Evolutionary conservation across 805 yeast genomes (phyloP).

Genomic region (Teunomyces aglyptinius): DNA sequence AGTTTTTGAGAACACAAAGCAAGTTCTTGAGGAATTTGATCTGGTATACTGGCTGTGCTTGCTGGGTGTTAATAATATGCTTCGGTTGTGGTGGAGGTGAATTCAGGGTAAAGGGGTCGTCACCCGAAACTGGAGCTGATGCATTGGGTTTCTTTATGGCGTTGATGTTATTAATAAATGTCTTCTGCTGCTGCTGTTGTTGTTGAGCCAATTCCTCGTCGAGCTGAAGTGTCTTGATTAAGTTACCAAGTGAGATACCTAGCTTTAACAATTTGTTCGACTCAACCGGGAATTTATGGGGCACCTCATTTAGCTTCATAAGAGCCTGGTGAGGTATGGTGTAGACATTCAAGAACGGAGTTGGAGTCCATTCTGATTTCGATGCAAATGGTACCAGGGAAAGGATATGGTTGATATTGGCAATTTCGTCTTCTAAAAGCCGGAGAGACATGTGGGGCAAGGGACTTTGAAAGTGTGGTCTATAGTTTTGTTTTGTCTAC

Average conservation of each 20-base stretch:
- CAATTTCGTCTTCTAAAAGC: slow-evolving; percentile 24
- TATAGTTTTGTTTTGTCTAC: slow-evolving; percentile 1
- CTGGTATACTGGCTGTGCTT: slow-evolving; percentile 28
- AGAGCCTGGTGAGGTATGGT: slow-evolving; percentile 16
- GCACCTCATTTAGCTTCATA: slow-evolving; percentile 20
- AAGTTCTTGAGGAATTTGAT: slow-evolving; percentile 34
- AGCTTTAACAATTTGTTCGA: slow-evolving; percentile 37
- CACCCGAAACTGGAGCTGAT: background rate
- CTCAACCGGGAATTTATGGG: slow-evolving; percentile 30
- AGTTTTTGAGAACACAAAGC: slow-evolving; percentile 33
- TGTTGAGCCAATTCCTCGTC: slow-evolving; percentile 32
- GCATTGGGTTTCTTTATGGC: slow-evolving; percentile 7
- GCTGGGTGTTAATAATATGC: slow-evolving; percentile 7
- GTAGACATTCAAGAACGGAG: slow-evolving; percentile 32
- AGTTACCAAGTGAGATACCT: slow-evolving; percentile 42
- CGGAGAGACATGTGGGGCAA: background rate
- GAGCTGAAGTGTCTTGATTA: slow-evolving; percentile 32
- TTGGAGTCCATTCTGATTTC: slow-evolving; percentile 11
- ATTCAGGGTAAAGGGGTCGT: slow-evolving; percentile 9
- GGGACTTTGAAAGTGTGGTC: background rate
- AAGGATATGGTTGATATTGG: slow-evolving; percentile 25
- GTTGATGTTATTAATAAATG: slow-evolving; percentile 13
- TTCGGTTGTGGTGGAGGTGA: slow-evolving; percentile 5
- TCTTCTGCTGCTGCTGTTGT: slow-evolving; percentile 22
- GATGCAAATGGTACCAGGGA: slow-evolving; percentile 34